Conservation (phyloP, 345 rosid species). For the Mangifera indica region DNA sequence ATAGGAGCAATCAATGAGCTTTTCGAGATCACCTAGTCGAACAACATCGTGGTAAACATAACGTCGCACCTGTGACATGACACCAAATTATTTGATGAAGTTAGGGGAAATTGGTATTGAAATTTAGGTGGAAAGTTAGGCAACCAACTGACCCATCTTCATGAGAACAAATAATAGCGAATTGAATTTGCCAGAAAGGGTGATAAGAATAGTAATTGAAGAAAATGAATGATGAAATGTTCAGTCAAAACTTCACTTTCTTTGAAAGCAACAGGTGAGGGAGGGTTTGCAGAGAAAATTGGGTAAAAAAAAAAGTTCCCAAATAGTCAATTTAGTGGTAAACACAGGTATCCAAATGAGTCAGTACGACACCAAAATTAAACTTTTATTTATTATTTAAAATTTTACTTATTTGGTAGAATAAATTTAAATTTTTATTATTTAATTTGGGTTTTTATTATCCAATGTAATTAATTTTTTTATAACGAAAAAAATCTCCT, state of each 20-base stretch:
- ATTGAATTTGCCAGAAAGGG: neutral
- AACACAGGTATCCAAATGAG: too few species aligned
- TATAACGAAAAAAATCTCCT: too few species aligned
- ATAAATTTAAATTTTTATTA: too few species aligned
- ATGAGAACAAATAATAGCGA: slow-evolving; percentile 15
- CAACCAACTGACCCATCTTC: slow-evolving; percentile 21
- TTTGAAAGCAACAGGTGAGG: slow-evolving; percentile 76
- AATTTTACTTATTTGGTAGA: too few species aligned
- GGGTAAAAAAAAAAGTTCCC: too few species aligned
- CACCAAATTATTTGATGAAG: neutral
- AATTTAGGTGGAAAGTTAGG: slow-evolving; percentile 30
- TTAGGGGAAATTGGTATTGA: neutral
- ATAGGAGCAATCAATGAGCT: slow-evolving; percentile 84
- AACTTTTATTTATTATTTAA: too few species aligned
- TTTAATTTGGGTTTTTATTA: too few species aligned
- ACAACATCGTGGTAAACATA: slow-evolving; percentile 88
- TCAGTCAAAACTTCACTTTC: slow-evolving; percentile 77
- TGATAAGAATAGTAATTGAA: slow-evolving; percentile 1
- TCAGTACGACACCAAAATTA: too few species aligned
- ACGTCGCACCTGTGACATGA: slow-evolving; percentile 65
- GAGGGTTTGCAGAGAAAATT: slow-evolving; percentile 40
- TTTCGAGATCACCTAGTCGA: slow-evolving; percentile 82
- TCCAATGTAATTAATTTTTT: too few species aligned
- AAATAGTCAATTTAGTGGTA: too few species aligned
- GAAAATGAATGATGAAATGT: slow-evolving; percentile 6